Base-by-base conservation (phyloP, 345 rosid genomes). In the Balakata baccata region DNA sequence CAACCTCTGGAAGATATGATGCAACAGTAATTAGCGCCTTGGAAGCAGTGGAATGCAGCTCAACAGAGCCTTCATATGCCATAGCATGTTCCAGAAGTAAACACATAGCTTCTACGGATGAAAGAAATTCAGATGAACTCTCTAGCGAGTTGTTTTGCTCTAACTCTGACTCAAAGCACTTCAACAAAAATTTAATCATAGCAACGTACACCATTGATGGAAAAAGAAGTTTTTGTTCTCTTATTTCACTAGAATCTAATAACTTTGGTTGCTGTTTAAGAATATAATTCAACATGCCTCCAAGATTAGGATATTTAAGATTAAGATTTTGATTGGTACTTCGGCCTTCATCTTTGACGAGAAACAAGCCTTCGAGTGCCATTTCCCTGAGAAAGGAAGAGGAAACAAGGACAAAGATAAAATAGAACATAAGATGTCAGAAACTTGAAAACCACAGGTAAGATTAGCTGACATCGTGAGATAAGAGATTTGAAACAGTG, bases 321-420 rank as follows among this genome's bases (percentile, higher is more conserved):
- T 85, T 83, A 77, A 77, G 77, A 83, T 78, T 87, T 75, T 83
- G 81, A 84, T 69, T 80, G 53, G 62, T 70, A 54, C 45, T 74
- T 70, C 18, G 84, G 69, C 84, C 78, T 78, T 81, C 87, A 77
- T 84, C 89, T 80, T 86, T 89, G 63, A 67, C 39, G 66, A 85
- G 94, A 85, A 87, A 90, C 66, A 94, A 84, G 74, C 97, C 96
- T 86, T 90, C 93, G 34, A 89, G 87, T 74, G 97, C 97, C 87
- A 94, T 80, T 85, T 94, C 98, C 85, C 98, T 90, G 61, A 34
- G 81, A 62, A 71, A 16, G 61, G 64, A 38, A 38, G 23, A 25
- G 14, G 29, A 22, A 51, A 75, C 77, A 72, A 60, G 16, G 20
- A 68, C 14, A 20, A 43, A 63, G 16, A 5, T n/a, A 46, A 50